Conservation (phyloP, 768 basidiomycete species). For the Rhodotorula babjevae region DNA sequence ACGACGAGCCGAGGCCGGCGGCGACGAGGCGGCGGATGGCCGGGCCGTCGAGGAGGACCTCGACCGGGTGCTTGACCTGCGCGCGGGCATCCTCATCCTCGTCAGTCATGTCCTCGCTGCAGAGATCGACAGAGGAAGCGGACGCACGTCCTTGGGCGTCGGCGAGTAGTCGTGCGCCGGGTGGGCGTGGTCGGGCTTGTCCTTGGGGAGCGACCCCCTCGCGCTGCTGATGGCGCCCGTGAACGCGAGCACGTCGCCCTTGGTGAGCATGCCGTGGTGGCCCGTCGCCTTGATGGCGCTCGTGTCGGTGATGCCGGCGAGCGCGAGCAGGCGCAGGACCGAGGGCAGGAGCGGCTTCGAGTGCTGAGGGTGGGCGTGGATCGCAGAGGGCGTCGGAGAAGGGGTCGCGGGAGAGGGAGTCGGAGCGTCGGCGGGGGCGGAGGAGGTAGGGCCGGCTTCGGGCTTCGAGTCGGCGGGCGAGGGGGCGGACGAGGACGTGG, state of each 20-base stretch:
- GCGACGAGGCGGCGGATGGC: conserved; percentile 25
- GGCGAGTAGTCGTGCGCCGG: conserved; percentile 15
- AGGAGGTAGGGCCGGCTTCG: conserved; percentile 38
- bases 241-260: conserved; percentile 85
- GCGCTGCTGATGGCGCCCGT: conserved; percentile 77
- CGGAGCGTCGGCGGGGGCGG: conserved; percentile 20
- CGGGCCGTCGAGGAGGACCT: conserved; percentile 32
- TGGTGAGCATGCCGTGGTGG: conserved; percentile 86
- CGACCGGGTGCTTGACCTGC: conserved; percentile 16
- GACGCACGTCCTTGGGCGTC: not conserved
- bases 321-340: conserved; percentile 71
- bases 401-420: conserved; percentile 29
- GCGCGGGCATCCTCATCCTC: no score
- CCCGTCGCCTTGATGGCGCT: conserved; percentile 80
- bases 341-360: conserved; percentile 71
- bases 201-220: conserved; percentile 58
- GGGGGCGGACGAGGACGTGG: conserved; percentile 18
- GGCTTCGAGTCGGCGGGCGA: conserved; percentile 15
- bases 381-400: conserved; percentile 24
- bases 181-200: conserved; percentile 24
- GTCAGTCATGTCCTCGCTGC: not conserved
- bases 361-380: conserved; percentile 40
- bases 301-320: conserved; percentile 59
- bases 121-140: no score
- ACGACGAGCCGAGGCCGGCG: conserved; percentile 11